Evolutionary conservation across 352 stramenopile genomes (phyloP).

Genomic region (Elongisporangium senticosum): DNA sequence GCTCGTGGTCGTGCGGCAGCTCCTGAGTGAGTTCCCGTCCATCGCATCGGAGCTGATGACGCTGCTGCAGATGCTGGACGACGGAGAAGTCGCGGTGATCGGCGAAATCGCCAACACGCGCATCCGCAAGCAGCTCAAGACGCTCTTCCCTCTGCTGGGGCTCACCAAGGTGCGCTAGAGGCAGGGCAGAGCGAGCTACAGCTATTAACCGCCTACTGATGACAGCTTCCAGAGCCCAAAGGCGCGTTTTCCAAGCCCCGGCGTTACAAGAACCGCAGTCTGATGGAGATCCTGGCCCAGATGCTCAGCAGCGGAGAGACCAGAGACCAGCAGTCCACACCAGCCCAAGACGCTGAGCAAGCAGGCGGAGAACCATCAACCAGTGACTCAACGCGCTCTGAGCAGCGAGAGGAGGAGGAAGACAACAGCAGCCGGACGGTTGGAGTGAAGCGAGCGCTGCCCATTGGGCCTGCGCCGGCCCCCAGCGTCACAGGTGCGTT

Average conservation of each 20-base stretch:
- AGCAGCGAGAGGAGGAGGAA: background rate
- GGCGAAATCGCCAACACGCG: conserved; percentile 66
- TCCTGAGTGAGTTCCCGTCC: conserved; percentile 64
- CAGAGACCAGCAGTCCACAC: background rate
- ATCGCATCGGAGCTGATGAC: conserved; percentile 54
- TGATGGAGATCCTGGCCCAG: conserved; percentile 47
- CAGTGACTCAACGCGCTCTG: background rate
- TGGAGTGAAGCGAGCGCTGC: conserved; percentile 15
- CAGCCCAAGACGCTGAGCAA: background rate
- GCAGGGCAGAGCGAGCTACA: conserved; percentile 6
- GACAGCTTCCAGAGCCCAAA: conserved; percentile 42
- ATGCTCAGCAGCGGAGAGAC: conserved; percentile 26
- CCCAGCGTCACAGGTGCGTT: conserved; percentile 7
- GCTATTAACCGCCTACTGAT: background rate
- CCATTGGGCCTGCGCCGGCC: conserved; percentile 56
- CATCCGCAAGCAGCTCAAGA: conserved; percentile 57
- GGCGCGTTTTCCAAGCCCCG: conserved; percentile 43
- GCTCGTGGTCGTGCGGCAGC: conserved; percentile 34
- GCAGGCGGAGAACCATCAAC: background rate
- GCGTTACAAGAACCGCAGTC: conserved; percentile 12
- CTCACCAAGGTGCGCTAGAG: conserved; percentile 39
- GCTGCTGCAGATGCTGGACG: conserved; percentile 73
- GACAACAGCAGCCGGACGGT: background rate
- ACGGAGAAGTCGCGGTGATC: conserved; percentile 70
- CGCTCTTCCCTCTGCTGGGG: conserved; percentile 69